phyloP scores from a whole-genome alignment of 306 rosid species.

The Trifolium fragiferum region DNA sequence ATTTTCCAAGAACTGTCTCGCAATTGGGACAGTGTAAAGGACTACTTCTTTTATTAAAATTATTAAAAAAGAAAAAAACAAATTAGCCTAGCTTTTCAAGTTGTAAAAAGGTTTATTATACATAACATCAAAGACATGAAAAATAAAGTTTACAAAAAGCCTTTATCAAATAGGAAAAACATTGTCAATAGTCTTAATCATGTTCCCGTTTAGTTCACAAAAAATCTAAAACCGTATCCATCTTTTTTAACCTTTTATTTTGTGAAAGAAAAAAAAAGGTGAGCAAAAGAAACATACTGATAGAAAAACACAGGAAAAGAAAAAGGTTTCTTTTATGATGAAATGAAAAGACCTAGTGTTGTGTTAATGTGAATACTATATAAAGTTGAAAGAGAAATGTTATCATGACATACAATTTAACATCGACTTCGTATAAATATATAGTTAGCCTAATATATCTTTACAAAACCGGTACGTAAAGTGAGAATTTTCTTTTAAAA shows the following conservation, averaged over 20 bases:
- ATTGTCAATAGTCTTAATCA: constrained; percentile 24
- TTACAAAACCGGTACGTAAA: no score
- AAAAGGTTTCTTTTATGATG: neutral
- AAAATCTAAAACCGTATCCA: constrained; percentile 2
- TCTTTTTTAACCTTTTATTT: constrained; percentile 17
- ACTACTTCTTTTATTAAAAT: neutral
- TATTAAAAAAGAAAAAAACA: constrained; percentile 1
- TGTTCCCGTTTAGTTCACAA: constrained; percentile 3
- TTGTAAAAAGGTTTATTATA: constrained; percentile 17
- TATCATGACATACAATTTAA: no score
- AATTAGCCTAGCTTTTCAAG: constrained; percentile 18
- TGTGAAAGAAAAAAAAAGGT: constrained; percentile 24
- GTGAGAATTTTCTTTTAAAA: no score
- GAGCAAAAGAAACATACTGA: neutral
- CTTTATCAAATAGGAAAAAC: neutral
- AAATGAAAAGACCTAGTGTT: constrained; percentile 5
- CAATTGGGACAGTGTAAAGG: neutral
- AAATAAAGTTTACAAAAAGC: constrained; percentile 1
- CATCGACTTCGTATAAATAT: neutral
- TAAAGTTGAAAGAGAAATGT: neutral
- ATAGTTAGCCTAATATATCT: no score
- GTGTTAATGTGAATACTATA: neutral
- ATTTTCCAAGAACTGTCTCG: neutral
- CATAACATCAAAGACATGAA: constrained; percentile 10
- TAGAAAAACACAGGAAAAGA: neutral